Evolutionary conservation across 108 stramenopile species (phyloP).

Genomic region (Chaetoceros tenuissimus): DNA sequence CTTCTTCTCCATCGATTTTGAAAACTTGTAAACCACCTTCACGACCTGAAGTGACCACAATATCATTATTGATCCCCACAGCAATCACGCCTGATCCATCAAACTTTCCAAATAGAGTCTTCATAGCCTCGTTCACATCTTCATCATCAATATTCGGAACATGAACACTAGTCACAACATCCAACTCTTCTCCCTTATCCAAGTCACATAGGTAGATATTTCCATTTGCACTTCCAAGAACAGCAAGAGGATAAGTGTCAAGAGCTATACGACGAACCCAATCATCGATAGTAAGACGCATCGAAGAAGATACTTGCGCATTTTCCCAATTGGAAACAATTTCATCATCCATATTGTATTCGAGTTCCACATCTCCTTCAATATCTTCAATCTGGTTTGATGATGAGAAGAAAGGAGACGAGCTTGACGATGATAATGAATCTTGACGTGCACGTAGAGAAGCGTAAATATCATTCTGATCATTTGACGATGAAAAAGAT

Average conservation of each 20-base stretch:
- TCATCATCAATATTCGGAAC: conserved; percentile 8
- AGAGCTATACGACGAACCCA: conserved; percentile 67
- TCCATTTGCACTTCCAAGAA: conserved; percentile 51
- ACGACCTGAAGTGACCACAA: conserved; percentile 39
- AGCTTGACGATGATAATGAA: not conserved
- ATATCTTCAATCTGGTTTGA: not conserved
- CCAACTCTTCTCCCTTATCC: conserved; percentile 36
- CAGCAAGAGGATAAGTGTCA: conserved; percentile 55
- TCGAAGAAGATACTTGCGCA: conserved; percentile 14
- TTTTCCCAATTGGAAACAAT: conserved; percentile 19
- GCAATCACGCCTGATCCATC: conserved; percentile 55
- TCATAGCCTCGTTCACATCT: conserved; percentile 12
- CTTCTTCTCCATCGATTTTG: conserved; percentile 18
- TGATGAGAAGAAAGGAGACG: conserved; percentile 9
- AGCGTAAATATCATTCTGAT: conserved; percentile 14
- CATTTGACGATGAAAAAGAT: not conserved
- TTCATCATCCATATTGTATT: not conserved
- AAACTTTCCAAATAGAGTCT: conserved; percentile 30
- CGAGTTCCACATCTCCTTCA: not conserved
- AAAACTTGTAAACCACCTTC: conserved; percentile 52
- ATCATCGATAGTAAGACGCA: conserved; percentile 33
- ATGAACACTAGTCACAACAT: conserved; percentile 21
- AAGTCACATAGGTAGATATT: conserved; percentile 46
- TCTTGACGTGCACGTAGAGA: conserved; percentile 12
- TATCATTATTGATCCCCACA: conserved; percentile 32